Evolutionary conservation across 129 eudicot genomes (phyloP), one percentile per base, ranked within the genome.

Genomic region (Kitagawia praeruptora): DNA sequence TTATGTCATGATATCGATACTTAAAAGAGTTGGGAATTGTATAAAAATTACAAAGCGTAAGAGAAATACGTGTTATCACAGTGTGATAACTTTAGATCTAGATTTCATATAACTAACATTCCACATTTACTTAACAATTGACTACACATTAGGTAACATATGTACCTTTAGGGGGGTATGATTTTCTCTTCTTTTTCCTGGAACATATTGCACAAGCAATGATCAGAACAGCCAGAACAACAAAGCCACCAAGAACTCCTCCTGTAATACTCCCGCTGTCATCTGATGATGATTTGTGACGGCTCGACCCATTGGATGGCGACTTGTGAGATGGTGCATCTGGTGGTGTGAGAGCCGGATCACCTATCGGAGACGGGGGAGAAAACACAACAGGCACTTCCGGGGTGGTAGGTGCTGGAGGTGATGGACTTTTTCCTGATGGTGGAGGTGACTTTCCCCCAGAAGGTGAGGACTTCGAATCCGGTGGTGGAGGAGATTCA

Each of bases 171-270:
- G 78, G 77, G 58, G 89, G 81, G 73, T 80, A 85, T 25, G 77
- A 61, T 66, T 85, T 89, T 77, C 49, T 83, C 86, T 85, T 89
- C 85, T 89, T 89, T 81, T 46, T 84, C 78, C 66, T 79, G 27
- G 49, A 70, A 82, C 90, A 89, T n/a, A 82, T 27, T 31, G 75
- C 72, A 46, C 85, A 83, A 83, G 80, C 48, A 44, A 83, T 48
- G 12, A 85, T 69, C 39, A 87, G 46, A 71, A 31, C 19, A 67
- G 88, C 85, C 51, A 89, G 78, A 80, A 89, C 14, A 73, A 81
- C 75, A 3, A 85, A 58, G 54, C 87, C 53, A 5, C 75, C 87
- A 13, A 64, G 76, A 19, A 76, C 85, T 81, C 83, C 39, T 46
- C 88, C 93, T 2, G 79, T 88, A 56, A 89, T 69, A 64, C 31